Evolutionary conservation across 805 yeast species (phyloP), one percentile per base, ranked within the genome.

Genomic region (Sugiyamaella valdiviana): DNA sequence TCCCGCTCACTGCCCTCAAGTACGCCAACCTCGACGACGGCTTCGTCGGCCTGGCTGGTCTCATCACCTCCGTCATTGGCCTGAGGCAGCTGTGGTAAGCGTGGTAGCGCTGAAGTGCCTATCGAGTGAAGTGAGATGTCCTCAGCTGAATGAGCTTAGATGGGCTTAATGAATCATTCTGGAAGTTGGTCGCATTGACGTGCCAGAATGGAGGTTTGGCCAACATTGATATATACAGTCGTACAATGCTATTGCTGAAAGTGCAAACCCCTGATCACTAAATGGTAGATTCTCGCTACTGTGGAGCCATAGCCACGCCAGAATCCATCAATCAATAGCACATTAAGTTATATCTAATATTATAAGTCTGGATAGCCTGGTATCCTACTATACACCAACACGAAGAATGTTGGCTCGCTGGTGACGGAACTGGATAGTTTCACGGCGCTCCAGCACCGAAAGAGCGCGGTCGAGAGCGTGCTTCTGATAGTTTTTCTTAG

Each of bases 381-480:
- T 6, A 10, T 24, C 29, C 9, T 24, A 24, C 32, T 26, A 26
- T n/a, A 26, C 32, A 2, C 32, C 32, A 26, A 41, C 44, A 26
- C 44, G 44, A 17, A 83, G 81, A 26, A 90, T 76, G 55, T 82
- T 83, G 55, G 85, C 84, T 47, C 95, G 77, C 67, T 90, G 97
- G 64, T 85, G 87, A 61, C 96, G 76, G 65, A 89, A 79, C 57
- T 86, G 86, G 39, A 91, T 81, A n/a, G 83, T 82, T 51, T 88
- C 97, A 55, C 86, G 84, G 51, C 93, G 77, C 65, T 88, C 96
- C 64, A 93, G 63, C 1, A 86, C 82, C 65, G 77, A 78, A 51
- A 91, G 67, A 0, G 97, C 95, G 62, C 80, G 82, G 57, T 89
- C 95, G 55, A 91, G 71, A 0, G 95, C 91, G 45, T 78, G 77